Evolutionary conservation across 2,329 filamentous ascomycete genomes (phyloP).

Genomic region (Fusarium newnesense): DNA sequence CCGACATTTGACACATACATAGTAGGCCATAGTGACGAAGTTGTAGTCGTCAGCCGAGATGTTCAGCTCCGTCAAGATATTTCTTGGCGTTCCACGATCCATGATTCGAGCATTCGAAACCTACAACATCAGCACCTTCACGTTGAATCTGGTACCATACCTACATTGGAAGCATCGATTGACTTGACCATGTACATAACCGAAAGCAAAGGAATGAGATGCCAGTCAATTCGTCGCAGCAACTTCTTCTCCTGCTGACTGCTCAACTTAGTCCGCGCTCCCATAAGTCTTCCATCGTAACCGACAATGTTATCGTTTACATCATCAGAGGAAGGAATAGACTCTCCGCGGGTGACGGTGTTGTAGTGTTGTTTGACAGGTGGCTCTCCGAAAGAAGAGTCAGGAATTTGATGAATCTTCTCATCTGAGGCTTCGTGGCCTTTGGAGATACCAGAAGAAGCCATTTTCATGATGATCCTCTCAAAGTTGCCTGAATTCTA

Average conservation of each 20-base stretch:
- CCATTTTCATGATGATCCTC: neutral
- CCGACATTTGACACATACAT: neutral
- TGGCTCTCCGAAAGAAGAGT: rapidly evolving
- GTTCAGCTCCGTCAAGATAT: neutral
- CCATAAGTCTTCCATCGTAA: neutral
- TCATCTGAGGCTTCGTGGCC: neutral
- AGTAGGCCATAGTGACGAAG: neutral
- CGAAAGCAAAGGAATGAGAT: neutral
- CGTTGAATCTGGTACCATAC: rapidly evolving
- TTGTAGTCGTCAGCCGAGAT: neutral
- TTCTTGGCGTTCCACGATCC: neutral
- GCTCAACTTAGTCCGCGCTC: neutral
- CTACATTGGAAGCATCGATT: neutral
- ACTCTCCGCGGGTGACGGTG: neutral
- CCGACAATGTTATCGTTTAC: rapidly evolving
- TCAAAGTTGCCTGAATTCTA: rapidly evolving
- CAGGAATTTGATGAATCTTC: neutral
- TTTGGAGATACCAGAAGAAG: neutral
- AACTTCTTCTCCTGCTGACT: neutral
- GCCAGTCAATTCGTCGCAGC: neutral
- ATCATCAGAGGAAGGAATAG: rapidly evolving
- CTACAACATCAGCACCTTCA: rapidly evolving
- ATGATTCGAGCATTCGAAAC: neutral
- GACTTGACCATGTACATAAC: neutral
- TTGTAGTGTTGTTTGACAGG: neutral